phyloP scores from a whole-genome alignment of 371 early-diverging fungal genomes.

The Batkoa obscura region DNA sequence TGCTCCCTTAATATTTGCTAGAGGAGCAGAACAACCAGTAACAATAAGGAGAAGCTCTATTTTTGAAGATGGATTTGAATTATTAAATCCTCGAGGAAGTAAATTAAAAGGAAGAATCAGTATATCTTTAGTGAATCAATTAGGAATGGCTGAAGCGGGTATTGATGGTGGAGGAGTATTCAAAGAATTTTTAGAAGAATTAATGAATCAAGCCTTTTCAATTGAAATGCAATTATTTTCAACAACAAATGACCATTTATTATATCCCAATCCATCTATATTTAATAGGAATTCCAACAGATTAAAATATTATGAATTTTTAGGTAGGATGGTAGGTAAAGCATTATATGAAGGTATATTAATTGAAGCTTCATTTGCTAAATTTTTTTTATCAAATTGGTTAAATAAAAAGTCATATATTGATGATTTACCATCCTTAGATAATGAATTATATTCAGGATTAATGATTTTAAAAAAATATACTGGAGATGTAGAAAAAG shows the following conservation, averaged over 20 bases:
- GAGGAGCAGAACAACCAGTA: constrained; percentile 15
- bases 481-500: constrained; percentile 40
- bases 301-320: constrained; percentile 54
- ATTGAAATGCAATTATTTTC: constrained; percentile 56
- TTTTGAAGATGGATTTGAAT: constrained; percentile 73
- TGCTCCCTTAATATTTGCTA: neutral
- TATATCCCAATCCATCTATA: constrained; percentile 60
- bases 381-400: constrained; percentile 79
- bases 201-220: constrained; percentile 68
- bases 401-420: constrained; percentile 48
- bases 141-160: constrained; percentile 76
- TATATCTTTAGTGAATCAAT: constrained; percentile 69
- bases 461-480: constrained; percentile 65
- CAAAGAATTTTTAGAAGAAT: constrained; percentile 48
- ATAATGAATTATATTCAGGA: constrained; percentile 67
- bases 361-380: constrained; percentile 79
- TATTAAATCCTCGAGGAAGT: constrained; percentile 34
- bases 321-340: constrained; percentile 85
- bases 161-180: constrained; percentile 83
- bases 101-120: constrained; percentile 51
- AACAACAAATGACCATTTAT: constrained; percentile 45
- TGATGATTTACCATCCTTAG: constrained; percentile 78
- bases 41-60: constrained; percentile 51
- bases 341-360: constrained; percentile 85
- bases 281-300: constrained; percentile 34